Evolutionary conservation across 768 basidiomycete species (phyloP).

Genomic region (Boletus pseudopeckii): DNA sequence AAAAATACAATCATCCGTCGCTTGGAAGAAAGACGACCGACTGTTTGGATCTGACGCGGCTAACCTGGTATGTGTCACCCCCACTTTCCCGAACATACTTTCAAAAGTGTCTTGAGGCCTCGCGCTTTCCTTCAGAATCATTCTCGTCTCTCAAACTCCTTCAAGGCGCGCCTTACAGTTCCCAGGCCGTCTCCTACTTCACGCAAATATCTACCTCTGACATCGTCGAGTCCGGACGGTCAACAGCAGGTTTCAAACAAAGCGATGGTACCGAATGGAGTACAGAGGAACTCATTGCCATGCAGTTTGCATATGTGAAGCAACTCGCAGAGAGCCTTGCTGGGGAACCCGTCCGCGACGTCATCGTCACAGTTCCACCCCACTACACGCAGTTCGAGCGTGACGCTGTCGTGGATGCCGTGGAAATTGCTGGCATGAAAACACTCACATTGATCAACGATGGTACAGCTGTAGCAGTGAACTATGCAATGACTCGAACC

Average conservation of each 20-base stretch:
- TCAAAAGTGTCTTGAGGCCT: slow-evolving; percentile 53
- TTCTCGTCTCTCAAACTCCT: slow-evolving; percentile 85
- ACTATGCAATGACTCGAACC: slow-evolving; percentile 94
- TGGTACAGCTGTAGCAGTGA: slow-evolving; percentile 92
- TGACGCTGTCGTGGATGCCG: slow-evolving; percentile 86
- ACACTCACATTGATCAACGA: slow-evolving; percentile 87
- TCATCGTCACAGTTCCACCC: slow-evolving; percentile 85
- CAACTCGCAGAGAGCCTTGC: slow-evolving; percentile 77
- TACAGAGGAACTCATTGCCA: slow-evolving; percentile 88
- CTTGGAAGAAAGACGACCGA: slow-evolving; percentile 88
- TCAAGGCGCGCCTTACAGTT: slow-evolving; percentile 64
- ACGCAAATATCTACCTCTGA: slow-evolving; percentile 53
- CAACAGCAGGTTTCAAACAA: slow-evolving; percentile 57
- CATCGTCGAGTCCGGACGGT: slow-evolving; percentile 51
- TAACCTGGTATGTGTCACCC: slow-evolving; percentile 62
- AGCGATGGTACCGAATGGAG: slow-evolving; percentile 69
- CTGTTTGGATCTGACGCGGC: slow-evolving; percentile 88
- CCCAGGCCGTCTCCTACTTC: slow-evolving; percentile 57
- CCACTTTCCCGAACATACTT: not conserved
- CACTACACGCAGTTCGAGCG: slow-evolving; percentile 90
- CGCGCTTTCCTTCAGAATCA: slow-evolving; percentile 85
- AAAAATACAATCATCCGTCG: slow-evolving; percentile 87
- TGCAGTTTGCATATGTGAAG: slow-evolving; percentile 90
- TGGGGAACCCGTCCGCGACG: slow-evolving; percentile 76
- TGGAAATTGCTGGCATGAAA: slow-evolving; percentile 85